phyloP scores from a whole-genome alignment of 1,139 yeast genomes.

The Kurtzmaniella quercitrusa region DNA sequence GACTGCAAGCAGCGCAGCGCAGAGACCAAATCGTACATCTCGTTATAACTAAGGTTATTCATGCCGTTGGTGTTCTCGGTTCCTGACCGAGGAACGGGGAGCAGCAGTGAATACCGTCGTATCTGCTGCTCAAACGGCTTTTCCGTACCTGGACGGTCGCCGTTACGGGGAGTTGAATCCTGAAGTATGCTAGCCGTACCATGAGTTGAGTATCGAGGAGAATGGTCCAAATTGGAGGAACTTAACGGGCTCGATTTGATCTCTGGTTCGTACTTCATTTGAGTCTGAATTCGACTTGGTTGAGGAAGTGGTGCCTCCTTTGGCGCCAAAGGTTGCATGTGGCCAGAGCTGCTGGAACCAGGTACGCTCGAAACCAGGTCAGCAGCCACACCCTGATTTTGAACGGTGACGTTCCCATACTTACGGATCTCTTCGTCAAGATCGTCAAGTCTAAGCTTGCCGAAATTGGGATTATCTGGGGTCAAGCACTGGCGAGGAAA shows the following conservation, averaged over 20 bases:
- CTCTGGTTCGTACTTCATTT: background rate
- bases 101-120: background rate
- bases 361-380: too few species aligned
- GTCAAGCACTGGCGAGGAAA: conserved; percentile 69
- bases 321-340: too few species aligned
- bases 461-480: conserved; percentile 67
- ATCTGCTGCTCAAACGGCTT: background rate
- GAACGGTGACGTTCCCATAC: background rate
- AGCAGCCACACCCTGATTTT: background rate
- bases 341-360: too few species aligned
- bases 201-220: background rate
- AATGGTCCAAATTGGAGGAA: background rate
- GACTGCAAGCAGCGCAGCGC: conserved; percentile 40
- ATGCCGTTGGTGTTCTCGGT: background rate
- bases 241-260: background rate
- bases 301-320: background rate
- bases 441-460: conserved; percentile 49
- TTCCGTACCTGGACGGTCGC: background rate
- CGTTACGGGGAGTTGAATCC: background rate
- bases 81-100: background rate
- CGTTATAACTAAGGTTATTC: conserved; percentile 9
- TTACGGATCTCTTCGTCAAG: conserved; percentile 3
- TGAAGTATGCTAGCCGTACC: background rate
- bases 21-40: conserved; percentile 32
- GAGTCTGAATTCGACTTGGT: background rate